phyloP scores from a whole-genome alignment of 73 alveolate genomes.

The Paramecium biaurelia region DNA sequence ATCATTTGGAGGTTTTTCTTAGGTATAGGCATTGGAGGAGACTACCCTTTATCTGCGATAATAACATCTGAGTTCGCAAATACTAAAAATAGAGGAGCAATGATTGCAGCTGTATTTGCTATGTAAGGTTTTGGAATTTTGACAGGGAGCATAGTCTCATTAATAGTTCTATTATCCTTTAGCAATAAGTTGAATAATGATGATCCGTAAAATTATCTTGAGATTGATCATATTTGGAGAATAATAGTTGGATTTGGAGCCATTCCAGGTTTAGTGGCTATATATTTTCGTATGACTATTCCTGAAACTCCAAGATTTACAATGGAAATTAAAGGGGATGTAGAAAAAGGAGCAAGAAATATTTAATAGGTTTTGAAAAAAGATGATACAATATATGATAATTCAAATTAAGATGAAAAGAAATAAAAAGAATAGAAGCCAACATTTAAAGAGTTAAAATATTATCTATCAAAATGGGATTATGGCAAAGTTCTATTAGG shows the following conservation, averaged over 20 bases:
- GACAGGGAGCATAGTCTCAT: background rate
- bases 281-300: conserved; percentile 37
- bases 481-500: background rate
- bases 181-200: background rate
- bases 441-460: background rate
- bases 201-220: background rate
- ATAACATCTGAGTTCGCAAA: conserved; percentile 39
- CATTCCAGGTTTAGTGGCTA: conserved; percentile 2
- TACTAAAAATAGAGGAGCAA: conserved; percentile 63
- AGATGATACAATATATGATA: background rate
- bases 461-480: background rate
- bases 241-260: conserved; percentile 35
- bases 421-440: background rate
- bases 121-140: conserved; percentile 59
- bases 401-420: background rate
- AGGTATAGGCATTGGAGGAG: conserved; percentile 68
- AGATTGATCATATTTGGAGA: conserved; percentile 37
- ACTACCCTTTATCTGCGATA: conserved; percentile 57
- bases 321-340: conserved; percentile 18
- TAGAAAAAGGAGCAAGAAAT: background rate
- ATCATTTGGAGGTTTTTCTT: conserved; percentile 44
- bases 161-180: background rate
- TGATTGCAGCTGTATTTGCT: conserved; percentile 67
- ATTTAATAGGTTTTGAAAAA: background rate
- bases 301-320: conserved; percentile 41